Evolutionary conservation across 805 yeast genomes (phyloP).

Genomic region (Candida sanyiensis): DNA sequence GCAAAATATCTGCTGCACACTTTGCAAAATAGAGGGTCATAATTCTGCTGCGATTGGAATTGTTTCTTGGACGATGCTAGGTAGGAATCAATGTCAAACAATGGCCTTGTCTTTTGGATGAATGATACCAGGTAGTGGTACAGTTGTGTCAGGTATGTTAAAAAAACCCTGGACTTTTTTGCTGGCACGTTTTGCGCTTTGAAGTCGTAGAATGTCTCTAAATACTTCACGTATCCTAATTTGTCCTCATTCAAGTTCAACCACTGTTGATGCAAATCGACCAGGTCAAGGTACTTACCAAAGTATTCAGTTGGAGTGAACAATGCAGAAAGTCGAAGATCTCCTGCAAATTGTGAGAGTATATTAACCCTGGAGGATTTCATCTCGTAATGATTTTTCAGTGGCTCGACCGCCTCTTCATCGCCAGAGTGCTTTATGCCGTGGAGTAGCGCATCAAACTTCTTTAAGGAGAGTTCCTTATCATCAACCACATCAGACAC

Average conservation of each 20-base stretch:
- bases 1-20: slow-evolving; percentile 61
- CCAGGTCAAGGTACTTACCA: slow-evolving; percentile 62
- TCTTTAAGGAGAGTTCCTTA: slow-evolving; percentile 26
- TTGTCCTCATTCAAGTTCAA: slow-evolving; percentile 37
- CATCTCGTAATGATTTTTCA: slow-evolving; percentile 17
- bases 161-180: slow-evolving; percentile 13
- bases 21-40: slow-evolving; percentile 44
- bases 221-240: slow-evolving; percentile 44
- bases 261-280: slow-evolving; percentile 47
- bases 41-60: slow-evolving; percentile 13
- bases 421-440: slow-evolving; percentile 29
- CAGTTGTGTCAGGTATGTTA: slow-evolving; percentile 41
- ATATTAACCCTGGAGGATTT: slow-evolving; percentile 24
- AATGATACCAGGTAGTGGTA: slow-evolving; percentile 45
- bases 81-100: slow-evolving; percentile 35
- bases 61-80: slow-evolving; percentile 16
- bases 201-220: slow-evolving; percentile 40
- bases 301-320: slow-evolving; percentile 57
- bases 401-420: slow-evolving; percentile 15
- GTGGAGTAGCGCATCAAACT: slow-evolving; percentile 34
- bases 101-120: slow-evolving; percentile 42
- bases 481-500: slow-evolving; percentile 19
- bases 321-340: slow-evolving; percentile 40
- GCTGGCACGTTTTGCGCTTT: slow-evolving; percentile 23
- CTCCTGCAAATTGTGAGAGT: slow-evolving; percentile 45